Evolutionary conservation across 257 asterid genomes (phyloP).

Genomic region (Eucommia ulmoides): DNA sequence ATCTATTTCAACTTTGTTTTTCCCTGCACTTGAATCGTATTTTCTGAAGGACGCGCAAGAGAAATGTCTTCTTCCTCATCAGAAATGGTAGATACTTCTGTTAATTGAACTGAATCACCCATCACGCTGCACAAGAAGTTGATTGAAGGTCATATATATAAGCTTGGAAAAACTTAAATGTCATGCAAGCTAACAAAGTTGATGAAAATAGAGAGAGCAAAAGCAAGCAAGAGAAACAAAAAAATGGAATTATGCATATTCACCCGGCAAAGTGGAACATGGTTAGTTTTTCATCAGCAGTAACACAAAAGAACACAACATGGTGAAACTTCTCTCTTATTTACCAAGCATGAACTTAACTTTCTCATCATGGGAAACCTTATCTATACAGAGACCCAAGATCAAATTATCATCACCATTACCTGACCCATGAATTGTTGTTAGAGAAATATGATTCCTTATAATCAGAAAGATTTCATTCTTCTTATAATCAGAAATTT

Average conservation of each 20-base stretch:
- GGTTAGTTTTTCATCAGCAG: constrained; percentile 78
- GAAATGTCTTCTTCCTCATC: constrained; percentile 34
- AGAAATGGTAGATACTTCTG: constrained; percentile 21
- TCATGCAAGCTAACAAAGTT: neutral
- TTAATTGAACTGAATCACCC: constrained; percentile 25
- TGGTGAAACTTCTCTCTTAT: constrained; percentile 70
- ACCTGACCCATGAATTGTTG: constrained; percentile 22
- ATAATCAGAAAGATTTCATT: no score
- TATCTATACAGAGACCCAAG: constrained; percentile 62
- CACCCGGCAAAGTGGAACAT: constrained; percentile 86
- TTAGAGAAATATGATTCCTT: neutral
- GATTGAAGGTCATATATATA: constrained; percentile 12
- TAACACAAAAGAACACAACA: constrained; percentile 63
- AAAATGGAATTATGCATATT: constrained; percentile 5
- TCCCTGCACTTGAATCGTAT: constrained; percentile 23
- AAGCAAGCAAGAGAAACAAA: neutral
- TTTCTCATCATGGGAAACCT: constrained; percentile 55
- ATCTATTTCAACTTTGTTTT: constrained; percentile 14
- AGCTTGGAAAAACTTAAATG: constrained; percentile 4
- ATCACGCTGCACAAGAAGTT: constrained; percentile 38
- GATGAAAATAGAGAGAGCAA: neutral
- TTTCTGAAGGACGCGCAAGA: constrained; percentile 13
- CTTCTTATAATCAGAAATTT: no score
- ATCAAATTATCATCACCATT: constrained; percentile 70
- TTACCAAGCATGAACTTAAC: constrained; percentile 46